These are phyloP conservation scores for Trichophyton mentagrophytes DNA, from an alignment of 2,329 filamentous ascomycete genomes.

Conservation along the genomic window DNA sequence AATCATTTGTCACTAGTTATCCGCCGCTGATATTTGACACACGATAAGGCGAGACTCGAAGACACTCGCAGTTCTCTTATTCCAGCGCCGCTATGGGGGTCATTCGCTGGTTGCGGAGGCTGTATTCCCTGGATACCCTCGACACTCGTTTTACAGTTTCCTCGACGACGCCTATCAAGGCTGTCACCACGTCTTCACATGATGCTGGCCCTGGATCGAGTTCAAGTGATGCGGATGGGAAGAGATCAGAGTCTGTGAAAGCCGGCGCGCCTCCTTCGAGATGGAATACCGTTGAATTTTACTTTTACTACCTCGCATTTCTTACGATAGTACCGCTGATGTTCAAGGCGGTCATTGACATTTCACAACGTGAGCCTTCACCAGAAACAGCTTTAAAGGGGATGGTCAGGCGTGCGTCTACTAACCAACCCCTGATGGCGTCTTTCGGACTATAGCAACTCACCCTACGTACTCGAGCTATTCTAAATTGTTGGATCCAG, in stretches of 20 bases:
- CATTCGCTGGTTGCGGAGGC: slow-evolving; percentile 37
- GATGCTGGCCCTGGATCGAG: slow-evolving; percentile 22
- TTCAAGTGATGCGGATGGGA: background rate
- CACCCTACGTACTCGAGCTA: slow-evolving; percentile 72
- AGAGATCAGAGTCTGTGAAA: slow-evolving; percentile 19
- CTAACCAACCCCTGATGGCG: background rate
- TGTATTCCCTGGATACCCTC: slow-evolving; percentile 55
- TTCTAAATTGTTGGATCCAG: slow-evolving; percentile 55
- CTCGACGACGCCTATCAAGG: slow-evolving; percentile 53
- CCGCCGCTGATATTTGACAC: background rate
- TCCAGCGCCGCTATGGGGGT: slow-evolving; percentile 28
- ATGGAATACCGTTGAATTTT: slow-evolving; percentile 83
- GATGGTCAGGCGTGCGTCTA: background rate
- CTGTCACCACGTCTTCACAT: slow-evolving; percentile 33
- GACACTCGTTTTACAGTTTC: slow-evolving; percentile 62
- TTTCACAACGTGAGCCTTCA: slow-evolving; percentile 57
- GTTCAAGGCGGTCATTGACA: slow-evolving; percentile 79
- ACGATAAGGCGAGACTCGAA: background rate
- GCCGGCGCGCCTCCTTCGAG: slow-evolving; percentile 48
- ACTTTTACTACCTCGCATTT: slow-evolving; percentile 63
- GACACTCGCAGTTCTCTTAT: background rate
- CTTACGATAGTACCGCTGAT: slow-evolving; percentile 60
- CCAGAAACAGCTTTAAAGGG: slow-evolving; percentile 6
- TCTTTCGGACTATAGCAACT: slow-evolving; percentile 43
- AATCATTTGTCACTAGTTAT: no score